Conservation (phyloP, 805 yeast species). For the Metschnikowia picachoensis region DNA sequence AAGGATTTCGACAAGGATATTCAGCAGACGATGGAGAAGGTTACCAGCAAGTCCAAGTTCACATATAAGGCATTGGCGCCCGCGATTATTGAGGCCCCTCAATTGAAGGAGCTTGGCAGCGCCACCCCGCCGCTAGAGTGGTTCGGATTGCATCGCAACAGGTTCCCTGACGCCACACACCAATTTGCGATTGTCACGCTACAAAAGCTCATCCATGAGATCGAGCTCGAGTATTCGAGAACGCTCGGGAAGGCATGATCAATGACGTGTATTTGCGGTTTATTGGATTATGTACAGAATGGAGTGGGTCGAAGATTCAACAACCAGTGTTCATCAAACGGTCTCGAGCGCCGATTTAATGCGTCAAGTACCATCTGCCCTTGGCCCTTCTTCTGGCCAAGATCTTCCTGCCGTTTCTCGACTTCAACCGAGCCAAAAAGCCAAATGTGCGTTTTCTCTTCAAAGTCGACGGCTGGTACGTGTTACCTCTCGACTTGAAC, state of each 20-base stretch:
- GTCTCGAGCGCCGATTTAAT: conserved; percentile 36
- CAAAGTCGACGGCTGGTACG: conserved; percentile 89
- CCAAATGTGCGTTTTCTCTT: conserved; percentile 90
- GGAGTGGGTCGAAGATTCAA: neutral
- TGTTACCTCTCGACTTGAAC: conserved; percentile 89
- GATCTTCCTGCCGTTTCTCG: conserved; percentile 73
- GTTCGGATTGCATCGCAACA: conserved; percentile 89
- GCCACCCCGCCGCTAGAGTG: conserved; percentile 98
- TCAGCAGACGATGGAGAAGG: conserved; percentile 35
- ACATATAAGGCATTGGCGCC: conserved; percentile 62
- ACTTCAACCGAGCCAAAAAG: conserved; percentile 76
- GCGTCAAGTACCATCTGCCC: conserved; percentile 91
- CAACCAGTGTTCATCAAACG: no score
- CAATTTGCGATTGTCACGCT: conserved; percentile 70
- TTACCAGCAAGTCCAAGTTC: conserved; percentile 39
- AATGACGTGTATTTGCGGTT: conserved; percentile 7
- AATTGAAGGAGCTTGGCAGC: conserved; percentile 84
- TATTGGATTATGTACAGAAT: conserved; percentile 7
- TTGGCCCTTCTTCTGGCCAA: conserved; percentile 75
- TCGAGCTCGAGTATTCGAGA: conserved; percentile 51
- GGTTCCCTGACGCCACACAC: conserved; percentile 84
- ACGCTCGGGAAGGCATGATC: conserved; percentile 41
- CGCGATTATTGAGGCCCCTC: conserved; percentile 86
- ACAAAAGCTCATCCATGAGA: conserved; percentile 69
- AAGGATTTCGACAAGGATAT: conserved; percentile 34